Conservation (phyloP, 805 yeast genomes). For the Lipomyces kockii region DNA sequence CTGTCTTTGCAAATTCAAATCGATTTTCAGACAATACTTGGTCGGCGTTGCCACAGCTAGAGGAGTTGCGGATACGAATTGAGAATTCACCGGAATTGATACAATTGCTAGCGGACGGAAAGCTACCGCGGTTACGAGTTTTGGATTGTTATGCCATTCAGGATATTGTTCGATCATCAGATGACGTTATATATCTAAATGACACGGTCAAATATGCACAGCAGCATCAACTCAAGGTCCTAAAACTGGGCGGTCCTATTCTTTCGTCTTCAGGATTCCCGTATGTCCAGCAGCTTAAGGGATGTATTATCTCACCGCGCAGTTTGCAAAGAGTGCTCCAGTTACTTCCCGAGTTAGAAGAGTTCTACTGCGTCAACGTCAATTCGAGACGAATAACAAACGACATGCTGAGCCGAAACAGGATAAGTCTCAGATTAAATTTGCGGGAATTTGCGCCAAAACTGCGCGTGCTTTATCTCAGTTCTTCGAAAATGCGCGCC, state of each 20-base stretch:
- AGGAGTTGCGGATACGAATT: slow-evolving; percentile 17
- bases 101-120: slow-evolving; percentile 2
- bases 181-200: slow-evolving; percentile 10
- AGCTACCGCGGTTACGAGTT: slow-evolving; percentile 12
- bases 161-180: slow-evolving; percentile 11
- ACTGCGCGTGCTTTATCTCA: slow-evolving; percentile 9
- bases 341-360: slow-evolving; percentile 18
- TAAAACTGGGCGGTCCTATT: slow-evolving; percentile 5
- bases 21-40: not conserved
- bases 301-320: slow-evolving; percentile 7
- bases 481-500: slow-evolving; percentile 17
- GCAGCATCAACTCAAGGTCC: slow-evolving; percentile 11
- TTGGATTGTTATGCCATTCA: slow-evolving; percentile 17
- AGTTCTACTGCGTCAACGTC: slow-evolving; percentile 14
- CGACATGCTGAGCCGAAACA: slow-evolving; percentile 18
- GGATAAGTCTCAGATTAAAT: slow-evolving; percentile 19
- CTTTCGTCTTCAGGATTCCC: slow-evolving; percentile 12
- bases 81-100: slow-evolving; percentile 15
- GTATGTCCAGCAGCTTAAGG: slow-evolving; percentile 1
- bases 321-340: slow-evolving; percentile 18
- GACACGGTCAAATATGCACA: slow-evolving; percentile 4
- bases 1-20: not conserved
- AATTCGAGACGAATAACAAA: slow-evolving; percentile 17
- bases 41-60: slow-evolving; percentile 9
- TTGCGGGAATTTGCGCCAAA: slow-evolving; percentile 20